These are phyloP conservation scores for Nephelium lappaceum DNA, from an alignment of 345 rosid species.

Conservation along the genomic window DNA sequence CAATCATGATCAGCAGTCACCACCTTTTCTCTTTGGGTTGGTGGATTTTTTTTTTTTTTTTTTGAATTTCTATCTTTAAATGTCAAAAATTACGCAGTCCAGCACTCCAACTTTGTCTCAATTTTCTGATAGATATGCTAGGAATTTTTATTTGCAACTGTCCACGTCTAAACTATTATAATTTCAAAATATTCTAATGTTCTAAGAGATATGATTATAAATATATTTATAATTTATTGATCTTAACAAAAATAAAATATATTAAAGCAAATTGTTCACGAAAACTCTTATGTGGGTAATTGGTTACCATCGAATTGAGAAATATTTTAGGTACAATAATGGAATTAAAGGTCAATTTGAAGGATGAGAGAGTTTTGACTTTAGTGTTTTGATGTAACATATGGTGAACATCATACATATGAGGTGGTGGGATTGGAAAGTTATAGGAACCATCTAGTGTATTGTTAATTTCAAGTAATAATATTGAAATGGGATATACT, in stretches of 20 bases:
- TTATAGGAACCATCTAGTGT: background rate
- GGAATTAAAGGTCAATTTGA: conserved; percentile 2
- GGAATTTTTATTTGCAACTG: background rate
- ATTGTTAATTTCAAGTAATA: background rate
- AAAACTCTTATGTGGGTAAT: background rate
- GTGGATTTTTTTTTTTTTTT: background rate
- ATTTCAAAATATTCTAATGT: conserved; percentile 4
- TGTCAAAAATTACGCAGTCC: background rate
- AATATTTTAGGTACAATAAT: background rate
- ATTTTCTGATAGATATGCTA: background rate
- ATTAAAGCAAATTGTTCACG: background rate
- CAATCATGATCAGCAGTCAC: background rate
- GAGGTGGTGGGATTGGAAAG: background rate
- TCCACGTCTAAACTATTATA: background rate
- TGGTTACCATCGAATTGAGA: background rate
- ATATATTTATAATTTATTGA: background rate
- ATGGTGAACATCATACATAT: background rate
- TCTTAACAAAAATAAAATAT: background rate
- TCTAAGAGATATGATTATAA: background rate
- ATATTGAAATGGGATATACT: background rate
- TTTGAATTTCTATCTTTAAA: background rate
- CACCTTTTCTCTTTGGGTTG: background rate
- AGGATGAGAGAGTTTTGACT: conserved; percentile 7
- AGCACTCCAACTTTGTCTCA: background rate
- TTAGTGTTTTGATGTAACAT: background rate